Evolutionary conservation across 2,329 filamentous ascomycete species (phyloP).

Genomic region (Fusarium torreyae): DNA sequence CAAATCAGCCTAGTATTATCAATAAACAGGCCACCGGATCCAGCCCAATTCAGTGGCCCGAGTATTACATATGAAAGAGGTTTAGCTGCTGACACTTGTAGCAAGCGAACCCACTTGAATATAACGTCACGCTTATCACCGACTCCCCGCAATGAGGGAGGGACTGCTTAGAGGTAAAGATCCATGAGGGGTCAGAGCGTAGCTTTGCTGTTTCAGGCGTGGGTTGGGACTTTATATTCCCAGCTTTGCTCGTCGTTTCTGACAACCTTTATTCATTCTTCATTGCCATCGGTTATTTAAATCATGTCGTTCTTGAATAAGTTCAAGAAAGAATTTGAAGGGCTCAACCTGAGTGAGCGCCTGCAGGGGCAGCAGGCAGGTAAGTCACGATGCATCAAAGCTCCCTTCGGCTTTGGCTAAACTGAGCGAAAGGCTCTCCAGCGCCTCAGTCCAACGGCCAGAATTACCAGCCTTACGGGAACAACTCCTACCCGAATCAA

Average conservation of each 20-base stretch:
- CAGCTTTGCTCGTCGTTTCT: too few species aligned
- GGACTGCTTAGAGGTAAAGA: too few species aligned
- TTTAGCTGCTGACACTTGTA: background rate
- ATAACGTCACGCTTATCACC: background rate
- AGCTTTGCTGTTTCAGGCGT: background rate
- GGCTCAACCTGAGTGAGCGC: conserved; percentile 18
- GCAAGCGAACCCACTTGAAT: background rate
- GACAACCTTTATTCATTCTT: too few species aligned
- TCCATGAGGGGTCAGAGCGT: background rate
- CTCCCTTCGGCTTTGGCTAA: background rate
- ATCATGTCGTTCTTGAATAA: conserved; percentile 37
- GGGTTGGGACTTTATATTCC: background rate
- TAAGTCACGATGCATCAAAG: background rate
- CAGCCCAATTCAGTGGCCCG: too few species aligned
- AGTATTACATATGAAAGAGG: background rate
- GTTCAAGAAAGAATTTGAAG: conserved; percentile 40
- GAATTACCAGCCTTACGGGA: background rate
- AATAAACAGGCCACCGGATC: background rate
- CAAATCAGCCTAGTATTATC: background rate
- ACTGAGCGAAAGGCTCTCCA: background rate
- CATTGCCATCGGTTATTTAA: accelerated
- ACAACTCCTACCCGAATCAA: background rate
- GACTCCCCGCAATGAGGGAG: too few species aligned
- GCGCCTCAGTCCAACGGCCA: background rate
- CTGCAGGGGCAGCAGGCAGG: conserved; percentile 13